Conservation (phyloP, 2,329 filamentous ascomycete species). For the Rosellinia necatrix region DNA sequence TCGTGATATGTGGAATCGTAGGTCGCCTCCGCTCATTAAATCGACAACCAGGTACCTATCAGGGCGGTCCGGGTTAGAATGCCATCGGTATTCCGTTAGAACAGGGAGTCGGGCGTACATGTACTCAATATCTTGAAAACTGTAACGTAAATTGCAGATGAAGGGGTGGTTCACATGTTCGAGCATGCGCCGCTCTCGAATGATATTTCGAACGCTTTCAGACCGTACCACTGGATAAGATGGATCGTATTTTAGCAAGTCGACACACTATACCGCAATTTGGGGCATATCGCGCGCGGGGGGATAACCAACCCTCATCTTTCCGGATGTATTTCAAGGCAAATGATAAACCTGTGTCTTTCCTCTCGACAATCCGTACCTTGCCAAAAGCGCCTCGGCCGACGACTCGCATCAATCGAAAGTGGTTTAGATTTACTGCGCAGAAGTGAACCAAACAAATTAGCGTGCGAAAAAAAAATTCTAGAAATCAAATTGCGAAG, state of each 20-base stretch:
- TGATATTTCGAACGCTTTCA: slow-evolving; percentile 97
- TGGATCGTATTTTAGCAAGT: slow-evolving; percentile 26
- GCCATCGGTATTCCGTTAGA: neutral
- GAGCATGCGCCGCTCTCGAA: slow-evolving; percentile 95
- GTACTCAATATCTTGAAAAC: slow-evolving; percentile 99
- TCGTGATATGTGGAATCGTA: slow-evolving; percentile 95
- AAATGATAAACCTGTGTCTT: slow-evolving; percentile 92
- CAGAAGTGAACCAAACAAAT: neutral
- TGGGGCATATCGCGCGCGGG: slow-evolving; percentile 3
- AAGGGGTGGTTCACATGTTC: slow-evolving; percentile 98
- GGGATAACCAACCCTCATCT: slow-evolving; percentile 79
- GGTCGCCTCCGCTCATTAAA: slow-evolving; percentile 94
- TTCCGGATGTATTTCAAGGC: slow-evolving; percentile 98
- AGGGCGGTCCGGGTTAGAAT: slow-evolving; percentile 42
- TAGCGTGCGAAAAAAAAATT: slow-evolving; percentile 5
- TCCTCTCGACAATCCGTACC: slow-evolving; percentile 96
- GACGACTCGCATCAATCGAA: slow-evolving; percentile 91
- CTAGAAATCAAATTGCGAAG: neutral
- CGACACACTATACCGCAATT: slow-evolving; percentile 1
- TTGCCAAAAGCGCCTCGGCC: slow-evolving; percentile 98
- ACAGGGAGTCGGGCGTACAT: slow-evolving; percentile 64
- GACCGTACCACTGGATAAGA: slow-evolving; percentile 82
- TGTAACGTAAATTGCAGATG: slow-evolving; percentile 97
- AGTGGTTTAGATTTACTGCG: slow-evolving; percentile 94
- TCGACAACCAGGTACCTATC: slow-evolving; percentile 97